Evolutionary conservation across 2,329 filamentous ascomycete species (phyloP), one percentile per base, ranked within the genome.

Genomic region (Diaporthe longicolla): DNA sequence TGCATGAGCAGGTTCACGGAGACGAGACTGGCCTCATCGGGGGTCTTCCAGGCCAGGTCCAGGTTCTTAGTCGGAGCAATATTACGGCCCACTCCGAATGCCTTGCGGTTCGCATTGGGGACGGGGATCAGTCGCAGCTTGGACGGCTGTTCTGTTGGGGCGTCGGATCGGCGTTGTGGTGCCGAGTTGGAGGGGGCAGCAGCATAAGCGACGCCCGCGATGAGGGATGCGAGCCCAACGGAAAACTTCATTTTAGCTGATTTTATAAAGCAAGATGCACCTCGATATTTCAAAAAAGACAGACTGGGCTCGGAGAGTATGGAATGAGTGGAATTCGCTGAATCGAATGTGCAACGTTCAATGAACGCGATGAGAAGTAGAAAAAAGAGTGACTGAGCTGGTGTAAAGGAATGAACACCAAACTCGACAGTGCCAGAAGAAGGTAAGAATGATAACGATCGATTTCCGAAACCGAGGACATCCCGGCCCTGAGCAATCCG

Each of bases 1-100:
- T 76, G 77, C 87, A 86, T 70, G 84, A 87, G 63, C 86, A 88
- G 71, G 74, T 90, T 90, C 35, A 89, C 89, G 75, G 87, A 85
- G 21, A 86, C 84, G 72, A 85, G 82, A 7, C 81, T 81, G 48
- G 89, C 88, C 48, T 88, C 89, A 40, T 71, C 75, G 32, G 77
- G 74, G 10, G 71, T 75, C 29, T 74, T 72, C 74, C 74, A 75
- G 24, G 68, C 58, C 37, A 75, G 72, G 58, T 54, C 59, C 17
- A 75, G 54, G 35, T 68, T 71, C 50, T 72, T 75, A 13, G 26
- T 71, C 13, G 74, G 74, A 40, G 26, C 68, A 24, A 75, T 61
- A 35, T 71, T 69, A 13, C 74, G 71, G 24, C 74, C 72, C 32
- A 65, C 72, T 21, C 58, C 63, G 5, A 57, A 35, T 5, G 29